Evolutionary conservation across 495 filamentous ascomycete genomes (phyloP).

Genomic region (Eremomyces bilateralis): DNA sequence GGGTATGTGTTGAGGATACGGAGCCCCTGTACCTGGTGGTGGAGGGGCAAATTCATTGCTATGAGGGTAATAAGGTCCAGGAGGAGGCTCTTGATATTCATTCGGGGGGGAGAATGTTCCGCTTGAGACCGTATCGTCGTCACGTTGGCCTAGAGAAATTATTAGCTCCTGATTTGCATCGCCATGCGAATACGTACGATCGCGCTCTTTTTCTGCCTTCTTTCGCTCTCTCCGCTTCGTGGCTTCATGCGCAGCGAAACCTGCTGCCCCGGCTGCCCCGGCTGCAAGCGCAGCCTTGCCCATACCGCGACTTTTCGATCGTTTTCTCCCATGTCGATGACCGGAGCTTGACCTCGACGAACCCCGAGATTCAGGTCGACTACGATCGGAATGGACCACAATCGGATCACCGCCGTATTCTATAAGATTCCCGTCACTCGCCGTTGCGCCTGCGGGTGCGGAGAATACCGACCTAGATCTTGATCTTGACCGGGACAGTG

Average conservation of each 20-base stretch:
- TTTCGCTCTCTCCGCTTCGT: conserved; percentile 45
- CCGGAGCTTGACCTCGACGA: not conserved
- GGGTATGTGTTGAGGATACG: conserved; percentile 9
- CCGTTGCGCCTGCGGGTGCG: conserved; percentile 30
- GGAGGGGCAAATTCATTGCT: conserved; percentile 23
- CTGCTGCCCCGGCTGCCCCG: conserved; percentile 51
- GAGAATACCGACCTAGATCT: conserved; percentile 29
- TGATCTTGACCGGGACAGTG: conserved; percentile 25
- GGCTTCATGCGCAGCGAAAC: conserved; percentile 49
- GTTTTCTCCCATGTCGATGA: not conserved
- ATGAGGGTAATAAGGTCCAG: conserved; percentile 19
- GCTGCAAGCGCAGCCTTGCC: conserved; percentile 45
- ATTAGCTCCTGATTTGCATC: conserved; percentile 16
- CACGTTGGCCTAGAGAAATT: conserved; percentile 6
- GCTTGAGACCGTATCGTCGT: conserved; percentile 15
- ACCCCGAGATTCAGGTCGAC: conserved; percentile 8
- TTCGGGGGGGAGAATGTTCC: conserved; percentile 23
- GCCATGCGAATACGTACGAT: conserved; percentile 13
- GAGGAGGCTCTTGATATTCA: too few relatives aligned
- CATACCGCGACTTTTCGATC: conserved; percentile 12
- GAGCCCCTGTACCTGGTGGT: too few relatives aligned
- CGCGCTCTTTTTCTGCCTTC: conserved; percentile 19
- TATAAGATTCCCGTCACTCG: conserved; percentile 52
- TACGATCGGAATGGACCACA: conserved; percentile 7
- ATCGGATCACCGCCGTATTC: conserved; percentile 51